Evolutionary conservation across 257 asterid species (phyloP), one percentile per base, ranked within the genome.

Genomic region (Euphrasia confusa): DNA sequence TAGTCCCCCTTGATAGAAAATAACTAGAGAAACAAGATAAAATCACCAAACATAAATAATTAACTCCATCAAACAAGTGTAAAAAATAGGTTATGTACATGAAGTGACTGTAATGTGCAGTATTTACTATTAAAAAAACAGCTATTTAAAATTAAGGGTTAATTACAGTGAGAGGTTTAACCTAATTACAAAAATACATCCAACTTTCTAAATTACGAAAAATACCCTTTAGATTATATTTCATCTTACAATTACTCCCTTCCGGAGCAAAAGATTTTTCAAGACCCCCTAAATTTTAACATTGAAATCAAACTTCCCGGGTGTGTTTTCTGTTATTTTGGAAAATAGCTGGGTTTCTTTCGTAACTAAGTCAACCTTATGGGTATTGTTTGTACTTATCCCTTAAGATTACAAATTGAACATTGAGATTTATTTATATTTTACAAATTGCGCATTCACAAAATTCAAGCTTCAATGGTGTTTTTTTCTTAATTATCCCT

Each of bases 1-100:
- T 72, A 80, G 81, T 87, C 96, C 53, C 90, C 96, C 62, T 90
- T 95, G 21, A 87, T 85, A 42, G 79, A 66, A 68, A 90, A 90
- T 65, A 90, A 75, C 97, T 90, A 70, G 28, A 42, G 26, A 2
- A 61, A 37, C 44, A 26, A 57, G 60, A 68, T 57, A 33, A 54
- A 18, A 49, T 5, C 1, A 10, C 65, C 27, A 2, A 28, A 47
- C 30, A 24, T 37, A 28, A 42, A 15, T 50, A 61, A 55, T 49
- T 45, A 30, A 53, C 14, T 45, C 59, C 42, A 37, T 37, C 3
- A 37, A 37, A 37, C 42, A n/a, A 55, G 7, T 14, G 7, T 14
- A 50, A 49, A 49, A 15, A 15, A n/a, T 3, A 14, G 9, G 9
- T 49, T 14, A n/a, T 14, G 17, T 13, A 42, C 48, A 45, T n/a